Conservation (phyloP, 441 rosid species). For the Gossypium trilobum region DNA sequence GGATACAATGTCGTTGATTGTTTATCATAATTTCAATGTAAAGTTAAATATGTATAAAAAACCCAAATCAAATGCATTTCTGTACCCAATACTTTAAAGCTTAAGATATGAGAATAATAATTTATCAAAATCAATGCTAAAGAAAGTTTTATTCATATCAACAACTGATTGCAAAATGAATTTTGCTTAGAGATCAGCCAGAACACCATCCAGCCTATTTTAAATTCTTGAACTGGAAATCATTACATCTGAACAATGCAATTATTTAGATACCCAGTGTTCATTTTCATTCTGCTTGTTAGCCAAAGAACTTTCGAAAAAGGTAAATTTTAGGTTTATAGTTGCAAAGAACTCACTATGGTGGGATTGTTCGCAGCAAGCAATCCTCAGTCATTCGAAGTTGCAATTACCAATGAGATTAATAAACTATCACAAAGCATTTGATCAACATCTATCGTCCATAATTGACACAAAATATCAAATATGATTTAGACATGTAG, state of each 20-base stretch:
- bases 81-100: not conserved
- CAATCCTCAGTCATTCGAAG: not conserved
- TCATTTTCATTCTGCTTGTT: not conserved
- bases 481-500: not conserved
- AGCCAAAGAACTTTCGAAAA: not conserved
- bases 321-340: not conserved
- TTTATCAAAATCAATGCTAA: not conserved
- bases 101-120: not conserved
- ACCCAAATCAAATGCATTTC: not conserved
- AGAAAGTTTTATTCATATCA: not conserved
- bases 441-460: not conserved
- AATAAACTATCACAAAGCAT: not conserved
- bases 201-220: not conserved
- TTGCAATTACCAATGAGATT: not conserved
- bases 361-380: not conserved
- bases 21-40: not conserved
- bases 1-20: conserved; percentile 28
- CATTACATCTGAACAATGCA: not conserved
- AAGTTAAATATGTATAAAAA: not conserved
- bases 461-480: not conserved
- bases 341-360: not conserved
- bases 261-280: not conserved
- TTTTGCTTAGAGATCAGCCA: not conserved
- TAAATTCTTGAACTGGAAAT: not conserved
- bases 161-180: not conserved